These are phyloP conservation scores for Termitomyces sp. DNA, from an alignment of 1,284 basidiomycete species.

Conservation along the genomic window DNA sequence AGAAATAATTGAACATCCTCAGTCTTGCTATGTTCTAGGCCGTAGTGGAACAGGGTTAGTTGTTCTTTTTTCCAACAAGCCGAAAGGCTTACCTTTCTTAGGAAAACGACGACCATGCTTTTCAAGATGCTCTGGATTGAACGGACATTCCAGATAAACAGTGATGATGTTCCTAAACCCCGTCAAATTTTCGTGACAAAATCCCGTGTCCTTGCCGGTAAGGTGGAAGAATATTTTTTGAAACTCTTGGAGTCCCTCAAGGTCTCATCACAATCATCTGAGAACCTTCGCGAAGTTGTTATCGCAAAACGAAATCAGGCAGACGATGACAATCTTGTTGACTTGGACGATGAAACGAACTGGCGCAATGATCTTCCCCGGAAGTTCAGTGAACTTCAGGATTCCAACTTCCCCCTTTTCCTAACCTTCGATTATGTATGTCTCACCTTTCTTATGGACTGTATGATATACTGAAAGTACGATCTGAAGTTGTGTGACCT, in stretches of 20 bases:
- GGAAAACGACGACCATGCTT: conserved; percentile 73
- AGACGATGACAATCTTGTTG: conserved; percentile 32
- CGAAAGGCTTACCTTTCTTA: conserved; percentile 22
- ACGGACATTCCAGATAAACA: conserved; percentile 37
- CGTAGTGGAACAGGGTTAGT: conserved; percentile 69
- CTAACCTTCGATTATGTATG: conserved; percentile 59
- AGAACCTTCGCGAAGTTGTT: conserved; percentile 40
- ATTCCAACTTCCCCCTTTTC: conserved; percentile 68
- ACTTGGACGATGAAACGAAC: background rate
- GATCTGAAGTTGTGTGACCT: conserved; percentile 34
- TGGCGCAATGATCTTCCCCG: conserved; percentile 45
- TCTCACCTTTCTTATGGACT: conserved; percentile 7
- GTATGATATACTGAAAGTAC: conserved; percentile 13
- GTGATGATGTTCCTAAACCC: conserved; percentile 33
- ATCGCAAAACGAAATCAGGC: conserved; percentile 33
- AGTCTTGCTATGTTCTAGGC: conserved; percentile 65
- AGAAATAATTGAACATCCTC: conserved; percentile 53
- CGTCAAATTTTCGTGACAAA: conserved; percentile 73
- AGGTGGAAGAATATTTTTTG: conserved; percentile 61
- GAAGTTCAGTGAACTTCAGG: conserved; percentile 52
- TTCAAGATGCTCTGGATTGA: conserved; percentile 71
- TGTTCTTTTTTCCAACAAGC: background rate
- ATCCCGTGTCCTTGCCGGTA: conserved; percentile 56
- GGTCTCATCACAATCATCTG: conserved; percentile 31
- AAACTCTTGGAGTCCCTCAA: conserved; percentile 47